A percentile compares a stretch with the other conserved stretches of the same genome.
Conservation (phyloP, 129 eudicot species). For the Mikania micrantha region DNA sequence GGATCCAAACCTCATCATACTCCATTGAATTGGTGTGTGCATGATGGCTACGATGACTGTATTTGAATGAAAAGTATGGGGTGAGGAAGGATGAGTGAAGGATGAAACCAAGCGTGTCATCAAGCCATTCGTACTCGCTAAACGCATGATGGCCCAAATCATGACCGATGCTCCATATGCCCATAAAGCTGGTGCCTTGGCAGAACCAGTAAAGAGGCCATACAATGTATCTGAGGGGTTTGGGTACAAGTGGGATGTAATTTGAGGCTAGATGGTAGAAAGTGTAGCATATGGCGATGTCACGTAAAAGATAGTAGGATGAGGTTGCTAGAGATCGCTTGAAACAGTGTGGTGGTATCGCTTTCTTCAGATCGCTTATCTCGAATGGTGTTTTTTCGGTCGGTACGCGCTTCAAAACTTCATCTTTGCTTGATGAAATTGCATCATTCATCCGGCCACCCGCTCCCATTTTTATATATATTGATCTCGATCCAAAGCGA, state of each 20-base stretch:
- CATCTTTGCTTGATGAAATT: background rate
- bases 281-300: slow-evolving; percentile 15
- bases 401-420: slow-evolving; percentile 14
- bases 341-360: slow-evolving; percentile 29
- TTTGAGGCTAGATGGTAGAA: slow-evolving; percentile 12
- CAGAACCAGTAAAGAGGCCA: slow-evolving; percentile 22
- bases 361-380: slow-evolving; percentile 14
- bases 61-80: background rate
- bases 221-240: slow-evolving; percentile 14
- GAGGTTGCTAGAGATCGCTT: slow-evolving; percentile 14
- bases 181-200: slow-evolving; percentile 29
- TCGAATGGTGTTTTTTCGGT: slow-evolving; percentile 20
- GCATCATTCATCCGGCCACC: slow-evolving; percentile 27
- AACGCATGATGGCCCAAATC: slow-evolving; percentile 15
- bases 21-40: slow-evolving; percentile 48
- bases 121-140: slow-evolving; percentile 1
- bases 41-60: slow-evolving; percentile 28
- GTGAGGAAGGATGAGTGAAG: slow-evolving; percentile 15
- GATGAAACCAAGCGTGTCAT: background rate
- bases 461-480: slow-evolving; percentile 26
- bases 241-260: slow-evolving; percentile 19
- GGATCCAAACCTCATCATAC: slow-evolving; percentile 45
- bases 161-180: slow-evolving; percentile 23
- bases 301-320: slow-evolving; percentile 13
- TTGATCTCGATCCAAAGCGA: background rate